Conservation (phyloP, 768 basidiomycete species). For the Mrakia hoshinonis region DNA sequence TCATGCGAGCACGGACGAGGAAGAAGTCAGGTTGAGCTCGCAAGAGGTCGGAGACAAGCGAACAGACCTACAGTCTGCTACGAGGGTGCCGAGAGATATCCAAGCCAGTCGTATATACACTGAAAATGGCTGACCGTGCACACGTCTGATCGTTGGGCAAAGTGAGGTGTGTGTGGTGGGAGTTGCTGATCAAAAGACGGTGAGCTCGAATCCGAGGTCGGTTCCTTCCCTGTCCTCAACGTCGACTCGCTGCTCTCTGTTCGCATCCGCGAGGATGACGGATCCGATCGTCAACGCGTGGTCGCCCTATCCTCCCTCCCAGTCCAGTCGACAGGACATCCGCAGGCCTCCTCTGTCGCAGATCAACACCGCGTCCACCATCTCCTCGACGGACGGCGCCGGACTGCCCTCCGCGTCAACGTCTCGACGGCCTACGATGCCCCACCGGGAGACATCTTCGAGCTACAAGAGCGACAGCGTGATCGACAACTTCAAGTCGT, state of each 20-base stretch:
- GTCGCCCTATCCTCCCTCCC: not conserved
- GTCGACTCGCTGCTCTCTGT: not conserved
- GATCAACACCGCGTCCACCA: no score
- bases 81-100: no score
- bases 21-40: not conserved
- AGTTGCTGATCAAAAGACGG: not conserved
- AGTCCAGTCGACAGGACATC: not conserved
- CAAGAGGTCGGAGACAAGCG: not conserved
- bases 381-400: not conserved
- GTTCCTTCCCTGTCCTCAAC: not conserved
- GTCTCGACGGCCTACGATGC: not conserved
- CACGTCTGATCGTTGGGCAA: not conserved
- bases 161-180: not conserved
- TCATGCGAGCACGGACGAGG: not conserved
- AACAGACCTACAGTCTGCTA: no score
- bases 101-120: no score
- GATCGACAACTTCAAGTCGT: conserved; percentile 21
- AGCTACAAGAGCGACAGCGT: not conserved
- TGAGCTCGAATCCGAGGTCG: not conserved
- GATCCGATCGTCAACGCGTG: not conserved
- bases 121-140: no score
- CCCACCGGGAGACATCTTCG: not conserved
- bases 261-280: not conserved
- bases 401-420: not conserved
- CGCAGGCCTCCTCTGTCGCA: no score